These are phyloP conservation scores for Elsinoe necatrix DNA, from an alignment of 2,329 filamentous ascomycete species.

Conservation along the genomic window DNA sequence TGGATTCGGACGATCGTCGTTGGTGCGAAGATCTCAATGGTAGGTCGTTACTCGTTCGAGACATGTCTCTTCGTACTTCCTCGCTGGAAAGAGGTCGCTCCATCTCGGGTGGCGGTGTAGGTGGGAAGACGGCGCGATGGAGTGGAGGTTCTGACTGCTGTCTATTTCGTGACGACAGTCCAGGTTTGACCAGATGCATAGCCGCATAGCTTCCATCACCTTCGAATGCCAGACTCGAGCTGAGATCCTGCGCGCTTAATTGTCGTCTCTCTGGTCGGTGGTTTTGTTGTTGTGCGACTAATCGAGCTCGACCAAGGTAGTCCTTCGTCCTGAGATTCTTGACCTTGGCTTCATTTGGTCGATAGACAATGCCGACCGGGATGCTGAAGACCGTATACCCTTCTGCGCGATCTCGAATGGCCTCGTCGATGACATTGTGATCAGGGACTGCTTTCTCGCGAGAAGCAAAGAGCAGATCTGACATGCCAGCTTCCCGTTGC, in stretches of 20 bases:
- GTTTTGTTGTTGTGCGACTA: constrained; percentile 61
- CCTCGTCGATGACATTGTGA: constrained; percentile 96
- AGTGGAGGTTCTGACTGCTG: constrained; percentile 79
- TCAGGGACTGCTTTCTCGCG: constrained; percentile 96
- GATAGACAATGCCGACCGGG: constrained; percentile 87
- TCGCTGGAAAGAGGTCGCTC: constrained; percentile 40
- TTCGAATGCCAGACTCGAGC: constrained; percentile 50
- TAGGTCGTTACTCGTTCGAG: constrained; percentile 25
- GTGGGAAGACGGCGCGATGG: constrained; percentile 77
- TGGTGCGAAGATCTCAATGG: constrained; percentile 33
- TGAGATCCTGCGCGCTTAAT: constrained; percentile 16
- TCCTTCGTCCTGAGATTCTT: constrained; percentile 97
- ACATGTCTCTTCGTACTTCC: constrained; percentile 15
- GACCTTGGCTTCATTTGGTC: constrained; percentile 94
- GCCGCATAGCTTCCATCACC: constrained; percentile 85
- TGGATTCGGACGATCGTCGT: constrained; percentile 33
- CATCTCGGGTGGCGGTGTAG: constrained; percentile 92
- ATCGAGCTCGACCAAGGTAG: constrained; percentile 89
- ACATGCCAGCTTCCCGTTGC: constrained; percentile 80
- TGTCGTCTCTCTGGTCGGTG: constrained; percentile 24
- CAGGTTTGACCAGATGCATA: constrained; percentile 84
- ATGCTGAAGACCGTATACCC: constrained; percentile 99
- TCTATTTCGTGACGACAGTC: constrained; percentile 62
- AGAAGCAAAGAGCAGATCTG: constrained; percentile 80
- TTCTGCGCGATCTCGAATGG: constrained; percentile 83